Base-by-base conservation (phyloP, 257 asterid genomes). In the Penstemon davidsonii region DNA sequence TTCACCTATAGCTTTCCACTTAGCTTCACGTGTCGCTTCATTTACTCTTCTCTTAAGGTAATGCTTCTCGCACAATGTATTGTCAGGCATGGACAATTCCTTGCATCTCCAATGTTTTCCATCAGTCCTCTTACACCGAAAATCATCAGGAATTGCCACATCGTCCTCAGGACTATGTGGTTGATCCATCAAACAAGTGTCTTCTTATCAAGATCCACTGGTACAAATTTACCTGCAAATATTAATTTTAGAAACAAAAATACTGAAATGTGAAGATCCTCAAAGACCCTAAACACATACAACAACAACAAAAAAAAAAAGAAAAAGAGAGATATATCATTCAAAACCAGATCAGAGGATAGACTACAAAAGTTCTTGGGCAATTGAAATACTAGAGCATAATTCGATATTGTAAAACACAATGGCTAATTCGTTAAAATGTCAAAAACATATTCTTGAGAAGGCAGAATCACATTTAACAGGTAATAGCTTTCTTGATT, bases 21-120 rank as follows among this genome's bases (percentile, higher is more conserved):
- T 90, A 5, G 84, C 82, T 69, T 91, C 99, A 69, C 97, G 92
- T 86, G 85, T 76, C 42, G 99, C 97, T 65, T 97, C 89, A 84
- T 89, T 91, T 36, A 97, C 99, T 66, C 96, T 96, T 83, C 99
- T 87, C 86, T 94, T 94, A 77, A 84, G 84, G 88, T 91, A 94
- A 84, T 91, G 99, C 87, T 94, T 94, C 75, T 94, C 96, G 56
- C 99, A 94, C 49, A 94, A 97, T 2, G 99, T 91, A 74, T 94
- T 94, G 79, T 94, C 99, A 43, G 97, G 99, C 99, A 94, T 94
- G 69, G 99, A 94, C 93, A 91, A 75, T 73, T 97, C 99, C 8
- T 97, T 94, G 85, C 99, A 94, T 86, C 99, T 89, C 99, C 99
- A 94, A 70, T 94, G 99, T 78, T 94, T 94, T 62, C 99, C 99